Base-by-base conservation (phyloP, 179 eudicot species). In the Actinidia chinensis region DNA sequence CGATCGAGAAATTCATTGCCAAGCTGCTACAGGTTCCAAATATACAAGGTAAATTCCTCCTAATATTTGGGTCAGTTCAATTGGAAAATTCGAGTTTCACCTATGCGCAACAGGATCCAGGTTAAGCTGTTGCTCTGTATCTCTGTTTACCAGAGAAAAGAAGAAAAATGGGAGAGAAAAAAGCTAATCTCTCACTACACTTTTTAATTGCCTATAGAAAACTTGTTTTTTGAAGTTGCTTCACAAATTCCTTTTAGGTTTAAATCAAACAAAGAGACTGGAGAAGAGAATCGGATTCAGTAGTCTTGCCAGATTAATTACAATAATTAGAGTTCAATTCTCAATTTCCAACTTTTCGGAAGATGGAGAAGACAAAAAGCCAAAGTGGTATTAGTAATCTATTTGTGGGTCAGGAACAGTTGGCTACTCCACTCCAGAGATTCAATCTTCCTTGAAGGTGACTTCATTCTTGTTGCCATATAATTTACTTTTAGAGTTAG, bases 11-110 rank as follows among this genome's bases (percentile, higher is more conserved):
- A 83, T 76, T 81, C 92, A 17, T 81, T 95, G 82, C 91, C 96
- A 94, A 87, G 76, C 83, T 95, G 79, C 84, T 95, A 22, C 99
- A 95, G 75, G 97, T 92, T 81, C 99, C 99, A 25, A 91, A 85
- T 76, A 89, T 96, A 64, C 87, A 84, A 87, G 98, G 99, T 94
- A 85, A 50, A 25, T 77, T 61, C 55, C 40, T 6, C 11, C 18
- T 54, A 0, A 42, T 66, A 15, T 78, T 28, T 74, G 22, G 22
- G 1, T 64, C 77, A 61, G 10, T 11, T 64, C 23, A 40, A 17
- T 64, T 51, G 47, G 23, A 50, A 18, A 10, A 18, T 63, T 48
- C 51, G 64, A 13, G 10, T 20, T 51, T 44, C 36, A 23, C 28
- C 48, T n/a, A n/a, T 47, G 22, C 1, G 56, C 44, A 68, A 59